Conservation (phyloP, 2,329 filamentous ascomycete species). For the Stemphylium lycopersici region DNA sequence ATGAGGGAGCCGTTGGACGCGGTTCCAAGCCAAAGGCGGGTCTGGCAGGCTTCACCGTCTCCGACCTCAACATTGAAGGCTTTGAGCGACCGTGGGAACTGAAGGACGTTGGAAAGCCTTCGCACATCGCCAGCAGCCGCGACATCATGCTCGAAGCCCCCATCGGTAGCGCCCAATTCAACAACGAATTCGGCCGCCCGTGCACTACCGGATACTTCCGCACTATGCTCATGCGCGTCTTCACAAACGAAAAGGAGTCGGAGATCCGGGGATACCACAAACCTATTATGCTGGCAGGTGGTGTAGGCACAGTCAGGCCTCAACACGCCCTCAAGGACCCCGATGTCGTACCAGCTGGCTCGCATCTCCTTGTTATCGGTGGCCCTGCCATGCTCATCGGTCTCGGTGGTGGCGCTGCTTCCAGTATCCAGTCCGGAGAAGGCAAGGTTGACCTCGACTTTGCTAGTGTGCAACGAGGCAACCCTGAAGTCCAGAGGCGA, state of each 20-base stretch:
- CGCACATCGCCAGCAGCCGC: constrained; percentile 89
- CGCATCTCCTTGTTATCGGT: constrained; percentile 89
- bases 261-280: constrained; percentile 95
- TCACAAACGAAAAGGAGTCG: constrained; percentile 63
- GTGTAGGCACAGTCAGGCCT: constrained; percentile 88
- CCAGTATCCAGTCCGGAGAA: constrained; percentile 86
- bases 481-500: constrained; percentile 92
- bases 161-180: constrained; percentile 92
- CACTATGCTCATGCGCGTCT: constrained; percentile 77
- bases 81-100: constrained; percentile 86
- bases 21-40: constrained; percentile 94
- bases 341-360: constrained; percentile 80
- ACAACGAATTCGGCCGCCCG: constrained; percentile 96
- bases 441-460: constrained; percentile 93
- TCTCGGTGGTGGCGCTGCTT: constrained; percentile 92
- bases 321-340: constrained; percentile 88
- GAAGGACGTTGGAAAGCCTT: constrained; percentile 79
- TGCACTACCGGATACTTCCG: constrained; percentile 89
- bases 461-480: constrained; percentile 94
- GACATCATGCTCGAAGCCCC: constrained; percentile 98
- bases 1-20: constrained; percentile 91
- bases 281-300: constrained; percentile 97
- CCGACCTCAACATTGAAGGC: constrained; percentile 87
- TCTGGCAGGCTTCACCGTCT: constrained; percentile 91
- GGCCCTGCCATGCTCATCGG: constrained; percentile 98